These are phyloP conservation scores for Liriodendron chinense DNA, from an alignment of 164 flowering plant species.

Conservation along the genomic window DNA sequence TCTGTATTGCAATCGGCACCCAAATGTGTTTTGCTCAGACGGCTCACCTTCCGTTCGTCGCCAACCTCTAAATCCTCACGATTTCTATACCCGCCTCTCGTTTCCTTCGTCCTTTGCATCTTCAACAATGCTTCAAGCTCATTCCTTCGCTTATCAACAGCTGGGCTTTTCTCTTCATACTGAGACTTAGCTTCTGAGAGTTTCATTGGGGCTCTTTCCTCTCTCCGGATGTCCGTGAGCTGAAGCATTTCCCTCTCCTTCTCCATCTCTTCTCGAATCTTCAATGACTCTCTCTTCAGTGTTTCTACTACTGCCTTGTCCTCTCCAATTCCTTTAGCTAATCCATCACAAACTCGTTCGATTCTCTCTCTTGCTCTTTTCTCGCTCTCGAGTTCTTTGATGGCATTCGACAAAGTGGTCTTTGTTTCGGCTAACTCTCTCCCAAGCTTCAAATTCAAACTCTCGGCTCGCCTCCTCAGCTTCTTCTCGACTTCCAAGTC, in stretches of 20 bases:
- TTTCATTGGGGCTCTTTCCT: constrained; percentile 83
- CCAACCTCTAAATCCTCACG: constrained; percentile 25
- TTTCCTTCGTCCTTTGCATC: constrained; percentile 40
- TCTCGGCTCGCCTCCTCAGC: constrained; percentile 69
- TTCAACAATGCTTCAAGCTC: constrained; percentile 61
- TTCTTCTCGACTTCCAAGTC: constrained; percentile 86
- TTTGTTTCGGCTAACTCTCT: constrained; percentile 72
- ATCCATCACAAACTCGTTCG: constrained; percentile 70
- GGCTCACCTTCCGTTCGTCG: constrained; percentile 6
- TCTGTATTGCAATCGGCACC: constrained; percentile 21
- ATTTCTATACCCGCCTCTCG: constrained; percentile 21
- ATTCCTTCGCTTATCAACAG: constrained; percentile 55
- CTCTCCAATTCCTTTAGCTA: constrained; percentile 64
- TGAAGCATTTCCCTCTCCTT: constrained; percentile 89
- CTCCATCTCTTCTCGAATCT: constrained; percentile 69
- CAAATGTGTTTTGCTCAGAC: constrained; percentile 22
- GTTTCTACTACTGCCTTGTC: constrained; percentile 65
- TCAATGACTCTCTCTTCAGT: constrained; percentile 55
- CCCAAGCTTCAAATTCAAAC: constrained; percentile 84
- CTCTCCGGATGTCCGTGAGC: constrained; percentile 65
- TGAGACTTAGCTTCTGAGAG: constrained; percentile 78
- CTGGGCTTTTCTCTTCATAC: constrained; percentile 80
- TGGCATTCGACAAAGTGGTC: constrained; percentile 42
- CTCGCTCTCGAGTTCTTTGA: constrained; percentile 75
- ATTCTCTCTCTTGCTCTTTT: constrained; percentile 65